Percentiles rank a stretch among this genome's conserved stretches.
phyloP scores from a whole-genome alignment of 169 alveolate genomes.

The Nephromyces sp. region DNA sequence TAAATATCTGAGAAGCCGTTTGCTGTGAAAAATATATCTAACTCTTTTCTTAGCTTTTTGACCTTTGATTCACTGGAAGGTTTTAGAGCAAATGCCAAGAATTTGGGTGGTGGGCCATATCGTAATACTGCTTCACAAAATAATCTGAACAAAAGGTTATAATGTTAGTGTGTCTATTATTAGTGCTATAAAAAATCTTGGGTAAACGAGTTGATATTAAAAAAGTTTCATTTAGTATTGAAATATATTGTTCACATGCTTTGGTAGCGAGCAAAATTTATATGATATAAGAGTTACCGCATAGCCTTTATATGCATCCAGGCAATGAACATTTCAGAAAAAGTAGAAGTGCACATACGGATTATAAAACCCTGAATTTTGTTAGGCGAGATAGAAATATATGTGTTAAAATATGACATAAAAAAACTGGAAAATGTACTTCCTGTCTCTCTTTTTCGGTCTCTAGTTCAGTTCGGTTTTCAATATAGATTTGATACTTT shows the following conservation, averaged over 20 bases:
- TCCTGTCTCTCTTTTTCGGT: slow-evolving; percentile 50
- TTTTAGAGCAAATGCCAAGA: slow-evolving; percentile 46
- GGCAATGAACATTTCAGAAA: slow-evolving; percentile 59
- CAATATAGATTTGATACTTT: slow-evolving; percentile 37
- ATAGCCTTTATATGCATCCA: slow-evolving; percentile 59
- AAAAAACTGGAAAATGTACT: neutral
- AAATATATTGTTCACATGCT: too few species aligned
- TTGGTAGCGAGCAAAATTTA: neutral
- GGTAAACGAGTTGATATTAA: too few species aligned
- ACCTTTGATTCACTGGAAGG: slow-evolving; percentile 25
- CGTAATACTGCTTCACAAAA: slow-evolving; percentile 70
- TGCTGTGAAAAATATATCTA: slow-evolving; percentile 35
- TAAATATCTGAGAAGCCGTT: slow-evolving; percentile 33
- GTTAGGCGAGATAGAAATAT: too few species aligned
- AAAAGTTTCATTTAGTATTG: too few species aligned
- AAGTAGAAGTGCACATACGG: slow-evolving; percentile 56
- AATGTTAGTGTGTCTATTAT: neutral
- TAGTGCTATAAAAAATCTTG: too few species aligned
- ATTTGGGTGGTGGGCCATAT: slow-evolving; percentile 69
- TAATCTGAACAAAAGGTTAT: slow-evolving; percentile 9
- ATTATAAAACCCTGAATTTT: slow-evolving; percentile 28
- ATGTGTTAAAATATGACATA: too few species aligned
- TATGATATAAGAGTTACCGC: neutral
- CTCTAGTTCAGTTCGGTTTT: slow-evolving; percentile 33
- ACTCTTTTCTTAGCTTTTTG: slow-evolving; percentile 30